phyloP scores from a whole-genome alignment of 768 basidiomycete species.

The Lentinula sp. region DNA sequence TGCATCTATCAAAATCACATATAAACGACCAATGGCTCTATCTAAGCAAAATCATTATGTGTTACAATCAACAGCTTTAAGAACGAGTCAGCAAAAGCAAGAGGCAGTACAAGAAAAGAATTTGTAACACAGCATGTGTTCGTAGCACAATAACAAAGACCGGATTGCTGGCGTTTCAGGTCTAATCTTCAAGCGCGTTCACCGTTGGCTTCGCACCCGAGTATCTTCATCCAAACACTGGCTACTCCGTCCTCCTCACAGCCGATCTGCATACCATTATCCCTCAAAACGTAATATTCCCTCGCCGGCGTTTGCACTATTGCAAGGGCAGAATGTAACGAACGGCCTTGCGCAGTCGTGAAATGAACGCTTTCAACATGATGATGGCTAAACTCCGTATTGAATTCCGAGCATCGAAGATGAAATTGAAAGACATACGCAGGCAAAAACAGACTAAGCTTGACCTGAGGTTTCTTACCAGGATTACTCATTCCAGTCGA shows the following conservation, averaged over 20 bases:
- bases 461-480: constrained; percentile 9
- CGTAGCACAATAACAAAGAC: not conserved
- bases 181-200: constrained; percentile 1
- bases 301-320: constrained; percentile 63
- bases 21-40: not conserved
- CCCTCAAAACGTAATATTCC: constrained; percentile 63
- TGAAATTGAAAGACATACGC: constrained; percentile 33
- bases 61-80: not conserved
- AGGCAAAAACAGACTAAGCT: constrained; percentile 58
- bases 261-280: constrained; percentile 76
- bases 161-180: too few relatives aligned
- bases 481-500: constrained; percentile 7
- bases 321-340: constrained; percentile 60
- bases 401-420: not conserved
- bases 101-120: not conserved
- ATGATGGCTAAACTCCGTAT: constrained; percentile 46
- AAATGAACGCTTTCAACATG: constrained; percentile 75
- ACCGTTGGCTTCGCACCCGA: constrained; percentile 33
- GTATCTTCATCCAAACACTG: constrained; percentile 51
- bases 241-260: constrained; percentile 70
- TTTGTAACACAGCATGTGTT: not conserved
- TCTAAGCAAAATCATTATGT: not conserved
- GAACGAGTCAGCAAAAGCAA: not conserved
- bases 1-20: not conserved
- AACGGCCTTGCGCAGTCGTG: constrained; percentile 28